A percentile compares a stretch with the other conserved stretches of the same genome.
phyloP scores from a whole-genome alignment of 805 yeast genomes.

The Spathaspora hagerdaliae region DNA sequence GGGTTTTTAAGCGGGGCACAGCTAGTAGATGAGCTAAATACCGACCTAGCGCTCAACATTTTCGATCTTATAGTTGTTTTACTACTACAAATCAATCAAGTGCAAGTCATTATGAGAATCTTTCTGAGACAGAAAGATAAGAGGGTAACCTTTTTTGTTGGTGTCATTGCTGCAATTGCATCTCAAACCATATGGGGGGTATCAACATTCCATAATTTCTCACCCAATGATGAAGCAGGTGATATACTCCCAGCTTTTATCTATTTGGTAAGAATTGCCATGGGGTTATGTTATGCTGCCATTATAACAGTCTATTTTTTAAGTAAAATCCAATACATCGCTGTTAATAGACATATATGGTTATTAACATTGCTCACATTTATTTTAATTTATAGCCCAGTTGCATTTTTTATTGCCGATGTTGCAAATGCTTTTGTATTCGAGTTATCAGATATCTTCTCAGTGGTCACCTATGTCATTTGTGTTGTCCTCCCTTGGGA shows the following conservation, averaged over 20 bases:
- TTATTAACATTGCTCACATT: conserved; percentile 54
- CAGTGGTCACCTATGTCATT: conserved; percentile 65
- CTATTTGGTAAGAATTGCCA: conserved; percentile 67
- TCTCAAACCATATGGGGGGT: conserved; percentile 72
- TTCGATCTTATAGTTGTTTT: conserved; percentile 57
- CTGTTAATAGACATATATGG: conserved; percentile 45
- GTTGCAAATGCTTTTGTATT: conserved; percentile 72
- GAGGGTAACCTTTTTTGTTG: conserved; percentile 55
- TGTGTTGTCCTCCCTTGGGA: conserved; percentile 81
- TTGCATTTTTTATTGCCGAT: conserved; percentile 73
- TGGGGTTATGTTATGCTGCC: conserved; percentile 65
- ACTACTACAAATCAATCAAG: conserved; percentile 62
- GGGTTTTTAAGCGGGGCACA: conserved; percentile 43
- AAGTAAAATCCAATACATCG: conserved; percentile 48
- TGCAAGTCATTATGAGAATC: conserved; percentile 64
- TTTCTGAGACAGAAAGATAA: conserved; percentile 68
- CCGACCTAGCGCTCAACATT: conserved; percentile 44
- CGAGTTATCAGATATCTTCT: conserved; percentile 68
- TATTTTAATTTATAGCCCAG: conserved; percentile 54
- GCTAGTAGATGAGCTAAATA: conserved; percentile 42
- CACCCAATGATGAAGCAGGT: conserved; percentile 39
- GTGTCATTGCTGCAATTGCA: conserved; percentile 46
- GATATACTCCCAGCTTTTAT: conserved; percentile 70
- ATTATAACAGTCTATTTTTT: conserved; percentile 54
- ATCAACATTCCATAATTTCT: conserved; percentile 45